Conservation (phyloP, 257 asterid genomes). For the Thymus mandschuricus region DNA sequence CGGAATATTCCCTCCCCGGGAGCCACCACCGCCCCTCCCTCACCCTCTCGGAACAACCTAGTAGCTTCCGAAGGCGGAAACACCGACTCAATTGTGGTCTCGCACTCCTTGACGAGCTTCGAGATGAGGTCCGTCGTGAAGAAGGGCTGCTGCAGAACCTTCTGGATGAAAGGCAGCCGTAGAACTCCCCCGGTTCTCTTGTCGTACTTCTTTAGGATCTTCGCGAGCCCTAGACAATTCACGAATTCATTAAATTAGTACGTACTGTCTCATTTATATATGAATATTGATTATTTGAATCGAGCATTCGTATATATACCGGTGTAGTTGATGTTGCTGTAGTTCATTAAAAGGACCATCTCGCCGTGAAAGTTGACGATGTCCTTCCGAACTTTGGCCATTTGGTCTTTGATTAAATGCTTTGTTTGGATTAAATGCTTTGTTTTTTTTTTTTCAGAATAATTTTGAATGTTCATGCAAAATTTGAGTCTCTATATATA, state of each 20-base stretch:
- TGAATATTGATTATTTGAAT: no score
- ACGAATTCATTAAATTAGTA: background rate
- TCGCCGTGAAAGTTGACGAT: slow-evolving; percentile 95
- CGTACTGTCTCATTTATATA: no score
- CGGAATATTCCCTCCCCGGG: no score
- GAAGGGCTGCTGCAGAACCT: slow-evolving; percentile 64
- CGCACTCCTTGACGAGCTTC: slow-evolving; percentile 87
- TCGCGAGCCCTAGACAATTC: slow-evolving; percentile 60
- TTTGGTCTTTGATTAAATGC: slow-evolving; percentile 63
- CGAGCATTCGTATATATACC: slow-evolving; percentile 20
- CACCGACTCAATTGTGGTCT: slow-evolving; percentile 55
- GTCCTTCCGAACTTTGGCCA: slow-evolving; percentile 72
- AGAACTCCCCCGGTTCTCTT: slow-evolving; percentile 86
- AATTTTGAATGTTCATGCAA: no score
- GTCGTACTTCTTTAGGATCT: slow-evolving; percentile 87
- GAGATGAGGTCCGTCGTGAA: slow-evolving; percentile 82
- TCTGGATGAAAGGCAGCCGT: slow-evolving; percentile 50
- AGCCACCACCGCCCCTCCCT: no score
- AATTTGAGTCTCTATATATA: no score
- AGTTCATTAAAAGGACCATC: slow-evolving; percentile 85
- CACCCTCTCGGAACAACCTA: no score
- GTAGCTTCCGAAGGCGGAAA: no score
- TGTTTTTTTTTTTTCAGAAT: no score
- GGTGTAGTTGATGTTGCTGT: slow-evolving; percentile 71
- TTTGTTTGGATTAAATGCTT: no score